Percentiles rank a stretch among this genome's conserved stretches.
phyloP scores from a whole-genome alignment of 2,329 filamentous ascomycete species.

The Sporothrix protearum region DNA sequence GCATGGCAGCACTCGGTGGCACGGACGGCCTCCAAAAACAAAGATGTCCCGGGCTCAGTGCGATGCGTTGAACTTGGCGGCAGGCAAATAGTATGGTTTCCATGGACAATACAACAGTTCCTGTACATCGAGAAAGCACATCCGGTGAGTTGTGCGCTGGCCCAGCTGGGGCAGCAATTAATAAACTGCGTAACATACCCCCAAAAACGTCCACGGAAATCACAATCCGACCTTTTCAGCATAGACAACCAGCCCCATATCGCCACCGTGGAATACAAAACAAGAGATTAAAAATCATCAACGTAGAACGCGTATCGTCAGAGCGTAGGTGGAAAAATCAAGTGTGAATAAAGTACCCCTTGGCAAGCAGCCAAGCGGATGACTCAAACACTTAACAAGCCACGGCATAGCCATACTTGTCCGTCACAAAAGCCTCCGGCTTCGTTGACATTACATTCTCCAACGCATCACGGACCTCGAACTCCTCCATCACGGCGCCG shows the following conservation, averaged over 20 bases:
- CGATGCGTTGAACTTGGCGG: neutral
- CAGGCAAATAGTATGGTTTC: no score
- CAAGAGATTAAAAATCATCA: neutral
- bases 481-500: constrained; percentile 62
- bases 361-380: neutral
- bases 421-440: constrained; percentile 33
- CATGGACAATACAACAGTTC: neutral
- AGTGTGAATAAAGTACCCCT: neutral
- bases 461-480: constrained; percentile 73
- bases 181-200: no score
- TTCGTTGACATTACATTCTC: constrained; percentile 65
- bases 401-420: neutral
- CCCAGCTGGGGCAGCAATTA: neutral
- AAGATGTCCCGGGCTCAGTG: neutral
- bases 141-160: neutral
- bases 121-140: neutral
- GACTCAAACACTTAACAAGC: neutral
- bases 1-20: neutral
- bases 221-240: neutral
- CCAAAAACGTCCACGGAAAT: neutral
- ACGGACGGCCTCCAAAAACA: neutral
- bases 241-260: neutral
- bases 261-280: neutral
- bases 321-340: neutral
- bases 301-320: neutral